These are phyloP conservation scores for Microsporum audouinii DNA, from an alignment of 2,329 filamentous ascomycete genomes.

Conservation along the genomic window DNA sequence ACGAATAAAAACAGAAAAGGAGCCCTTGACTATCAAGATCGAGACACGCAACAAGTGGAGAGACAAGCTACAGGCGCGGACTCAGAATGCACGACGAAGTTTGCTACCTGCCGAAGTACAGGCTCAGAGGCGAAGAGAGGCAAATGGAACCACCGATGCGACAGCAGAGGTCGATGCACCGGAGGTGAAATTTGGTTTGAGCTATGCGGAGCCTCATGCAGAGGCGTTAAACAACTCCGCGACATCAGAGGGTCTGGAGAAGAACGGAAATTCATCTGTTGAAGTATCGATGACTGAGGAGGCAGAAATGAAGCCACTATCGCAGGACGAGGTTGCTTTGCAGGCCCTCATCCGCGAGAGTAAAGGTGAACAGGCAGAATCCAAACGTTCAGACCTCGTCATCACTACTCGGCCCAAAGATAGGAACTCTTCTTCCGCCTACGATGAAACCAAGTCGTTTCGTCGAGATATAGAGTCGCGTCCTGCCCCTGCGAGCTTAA, in stretches of 20 bases:
- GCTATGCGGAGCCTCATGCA: conserved; percentile 28
- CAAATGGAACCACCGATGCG: conserved; percentile 22
- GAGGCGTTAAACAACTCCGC: conserved; percentile 19
- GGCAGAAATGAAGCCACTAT: conserved; percentile 29
- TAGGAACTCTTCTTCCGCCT: conserved; percentile 17
- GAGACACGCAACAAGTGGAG: conserved; percentile 73
- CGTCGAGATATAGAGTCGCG: conserved; percentile 57
- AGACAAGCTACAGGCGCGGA: conserved; percentile 37
- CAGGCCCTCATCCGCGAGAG: conserved; percentile 53
- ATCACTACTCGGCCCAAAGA: conserved; percentile 35
- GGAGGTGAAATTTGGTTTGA: conserved; percentile 45
- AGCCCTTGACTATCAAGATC: conserved; percentile 65
- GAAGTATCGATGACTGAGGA: conserved; percentile 9
- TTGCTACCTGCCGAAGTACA: conserved; percentile 47
- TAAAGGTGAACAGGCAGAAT: conserved; percentile 27
- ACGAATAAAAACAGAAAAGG: conserved; percentile 31
- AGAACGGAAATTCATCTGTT: conserved; percentile 21
- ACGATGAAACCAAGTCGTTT: conserved; percentile 49
- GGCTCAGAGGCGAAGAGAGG: conserved; percentile 33
- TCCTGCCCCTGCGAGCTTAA: conserved; percentile 63
- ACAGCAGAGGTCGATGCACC: conserved; percentile 41
- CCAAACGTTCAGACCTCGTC: conserved; percentile 39
- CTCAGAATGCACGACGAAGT: conserved; percentile 42
- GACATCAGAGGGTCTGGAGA: conserved; percentile 8
- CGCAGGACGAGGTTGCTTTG: conserved; percentile 53